Evolutionary conservation across 208 protist genomes (phyloP).

Genomic region (Tetramitus jugosus): DNA sequence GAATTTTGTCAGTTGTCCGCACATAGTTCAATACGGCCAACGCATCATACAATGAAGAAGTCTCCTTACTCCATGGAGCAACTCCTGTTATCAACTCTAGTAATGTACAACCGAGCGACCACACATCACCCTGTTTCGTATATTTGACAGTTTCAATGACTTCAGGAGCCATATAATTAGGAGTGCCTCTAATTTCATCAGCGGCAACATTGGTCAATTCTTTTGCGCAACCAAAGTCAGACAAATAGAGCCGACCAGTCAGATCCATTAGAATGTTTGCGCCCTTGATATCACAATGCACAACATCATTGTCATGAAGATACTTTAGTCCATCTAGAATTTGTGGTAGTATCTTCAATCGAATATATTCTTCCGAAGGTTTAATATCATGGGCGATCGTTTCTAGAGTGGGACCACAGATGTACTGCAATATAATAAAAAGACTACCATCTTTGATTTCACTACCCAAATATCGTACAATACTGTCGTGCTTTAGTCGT

Average conservation of each 20-base stretch:
- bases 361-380: no score
- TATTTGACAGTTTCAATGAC: conserved; percentile 52
- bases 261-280: conserved; percentile 67
- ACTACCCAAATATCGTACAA: no score
- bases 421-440: no score
- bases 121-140: conserved; percentile 66
- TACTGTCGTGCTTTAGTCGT: no score
- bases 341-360: no score
- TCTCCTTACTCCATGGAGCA: no score
- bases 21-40: conserved; percentile 26
- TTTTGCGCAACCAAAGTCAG: conserved; percentile 80
- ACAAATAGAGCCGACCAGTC: conserved; percentile 68
- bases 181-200: conserved; percentile 30
- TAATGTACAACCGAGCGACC: conserved; percentile 70
- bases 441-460: no score
- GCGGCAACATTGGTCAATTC: no score
- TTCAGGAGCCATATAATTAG: conserved; percentile 35
- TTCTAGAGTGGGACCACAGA: no score
- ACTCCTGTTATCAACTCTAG: conserved; percentile 71
- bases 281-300: conserved; percentile 75
- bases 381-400: no score
- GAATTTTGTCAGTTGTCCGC: conserved; percentile 40
- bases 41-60: no score
- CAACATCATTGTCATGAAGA: conserved; percentile 48
- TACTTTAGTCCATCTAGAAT: no score